Conservation (phyloP, 495 filamentous ascomycete species). For the Xylaria flabelliformis region DNA sequence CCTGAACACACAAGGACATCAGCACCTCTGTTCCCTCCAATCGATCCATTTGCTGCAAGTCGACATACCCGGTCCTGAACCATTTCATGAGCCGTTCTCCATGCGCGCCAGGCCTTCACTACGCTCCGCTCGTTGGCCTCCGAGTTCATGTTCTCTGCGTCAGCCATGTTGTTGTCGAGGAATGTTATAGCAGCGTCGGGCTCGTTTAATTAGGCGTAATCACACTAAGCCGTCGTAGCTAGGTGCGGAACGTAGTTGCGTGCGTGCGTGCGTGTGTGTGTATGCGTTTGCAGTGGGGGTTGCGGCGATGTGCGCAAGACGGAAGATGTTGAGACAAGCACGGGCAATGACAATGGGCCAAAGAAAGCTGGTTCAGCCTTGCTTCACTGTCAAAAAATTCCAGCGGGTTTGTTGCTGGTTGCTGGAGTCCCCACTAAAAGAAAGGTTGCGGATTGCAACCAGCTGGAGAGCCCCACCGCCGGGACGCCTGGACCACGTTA, state of each 20-base stretch:
- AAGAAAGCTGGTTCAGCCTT: conserved; percentile 36
- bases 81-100: conserved; percentile 88
- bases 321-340: conserved; percentile 10
- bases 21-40: background rate
- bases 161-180: conserved; percentile 53
- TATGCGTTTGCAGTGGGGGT: background rate
- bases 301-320: background rate
- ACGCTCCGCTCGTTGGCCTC: conserved; percentile 68
- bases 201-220: background rate
- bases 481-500: background rate
- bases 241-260: background rate
- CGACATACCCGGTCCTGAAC: conserved; percentile 71
- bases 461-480: background rate
- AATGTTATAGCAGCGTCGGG: background rate
- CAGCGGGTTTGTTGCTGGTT: conserved; percentile 18
- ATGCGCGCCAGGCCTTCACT: conserved; percentile 83
- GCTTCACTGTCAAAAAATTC: conserved; percentile 36
- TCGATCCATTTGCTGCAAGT: background rate
- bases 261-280: background rate
- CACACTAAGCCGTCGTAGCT: background rate
- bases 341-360: conserved; percentile 32
- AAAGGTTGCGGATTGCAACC: background rate
- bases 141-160: conserved; percentile 53
- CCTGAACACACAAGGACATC: conserved; percentile 58
- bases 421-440: conserved; percentile 5